Conservation (phyloP, 1,139 yeast species). For the Schizosaccharomyces versatilis region DNA sequence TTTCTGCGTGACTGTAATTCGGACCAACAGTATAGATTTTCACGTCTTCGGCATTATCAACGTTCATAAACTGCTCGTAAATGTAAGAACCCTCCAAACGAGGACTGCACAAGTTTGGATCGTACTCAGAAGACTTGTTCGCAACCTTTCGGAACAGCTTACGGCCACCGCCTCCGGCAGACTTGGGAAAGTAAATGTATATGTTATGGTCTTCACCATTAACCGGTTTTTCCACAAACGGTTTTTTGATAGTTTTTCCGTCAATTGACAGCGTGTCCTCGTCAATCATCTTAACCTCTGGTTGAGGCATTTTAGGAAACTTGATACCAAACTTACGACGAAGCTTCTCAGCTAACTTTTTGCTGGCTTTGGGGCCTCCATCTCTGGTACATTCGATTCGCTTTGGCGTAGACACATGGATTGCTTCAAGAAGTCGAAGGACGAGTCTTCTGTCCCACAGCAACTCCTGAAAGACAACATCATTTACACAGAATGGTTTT, state of each 20-base stretch:
- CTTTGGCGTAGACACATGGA: conserved; percentile 69
- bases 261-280: conserved; percentile 63
- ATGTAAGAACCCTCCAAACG: conserved; percentile 80
- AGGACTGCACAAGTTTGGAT: conserved; percentile 50
- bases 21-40: conserved; percentile 95
- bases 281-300: conserved; percentile 40
- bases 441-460: conserved; percentile 93
- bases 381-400: conserved; percentile 80
- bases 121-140: conserved; percentile 89
- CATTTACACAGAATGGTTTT: conserved; percentile 77
- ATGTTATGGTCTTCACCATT: conserved; percentile 98
- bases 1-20: conserved; percentile 84
- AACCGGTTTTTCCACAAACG: conserved; percentile 95
- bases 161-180: conserved; percentile 94
- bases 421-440: conserved; percentile 55
- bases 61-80: conserved; percentile 89
- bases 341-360: conserved; percentile 25
- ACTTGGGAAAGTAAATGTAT: conserved; percentile 67
- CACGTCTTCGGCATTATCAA: conserved; percentile 94
- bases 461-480: conserved; percentile 71
- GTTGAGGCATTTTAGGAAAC: conserved; percentile 24
- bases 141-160: conserved; percentile 86
- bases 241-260: conserved; percentile 53
- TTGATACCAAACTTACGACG: conserved; percentile 37
- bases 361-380: conserved; percentile 78